Evolutionary conservation across 768 basidiomycete genomes (phyloP).

Genomic region (Podaxis sp.): DNA sequence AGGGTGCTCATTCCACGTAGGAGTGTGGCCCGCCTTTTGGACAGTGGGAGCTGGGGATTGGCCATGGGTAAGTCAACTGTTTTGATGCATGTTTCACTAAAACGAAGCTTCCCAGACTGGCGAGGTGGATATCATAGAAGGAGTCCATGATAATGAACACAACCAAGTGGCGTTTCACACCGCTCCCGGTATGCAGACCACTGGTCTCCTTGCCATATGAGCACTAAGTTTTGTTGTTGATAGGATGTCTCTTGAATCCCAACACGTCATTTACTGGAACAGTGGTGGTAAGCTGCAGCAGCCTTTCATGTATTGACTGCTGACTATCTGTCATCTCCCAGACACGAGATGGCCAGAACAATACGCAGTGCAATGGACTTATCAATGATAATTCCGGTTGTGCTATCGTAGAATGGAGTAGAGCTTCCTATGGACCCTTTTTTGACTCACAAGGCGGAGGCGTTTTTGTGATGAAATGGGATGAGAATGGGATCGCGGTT

Average conservation of each 20-base stretch:
- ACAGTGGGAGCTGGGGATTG: conserved; percentile 53
- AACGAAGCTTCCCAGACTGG: conserved; percentile 37
- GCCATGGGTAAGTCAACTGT: conserved; percentile 49
- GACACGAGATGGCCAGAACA: conserved; percentile 5
- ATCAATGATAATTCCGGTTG: conserved; percentile 66
- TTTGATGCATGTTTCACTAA: background rate
- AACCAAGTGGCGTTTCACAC: conserved; percentile 86
- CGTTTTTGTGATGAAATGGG: conserved; percentile 89
- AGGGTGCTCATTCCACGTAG: conserved; percentile 27
- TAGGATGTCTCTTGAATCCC: conserved; percentile 22
- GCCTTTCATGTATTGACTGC: background rate
- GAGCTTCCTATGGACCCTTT: conserved; percentile 76
- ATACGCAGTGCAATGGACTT: conserved; percentile 44
- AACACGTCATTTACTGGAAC: conserved; percentile 17
- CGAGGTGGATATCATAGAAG: conserved; percentile 83
- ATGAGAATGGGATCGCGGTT: conserved; percentile 68
- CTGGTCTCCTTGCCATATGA: background rate
- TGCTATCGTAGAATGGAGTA: conserved; percentile 73
- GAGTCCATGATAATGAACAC: conserved; percentile 79
- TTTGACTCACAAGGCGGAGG: conserved; percentile 82
- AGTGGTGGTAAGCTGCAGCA: background rate
- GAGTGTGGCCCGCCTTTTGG: conserved; percentile 88
- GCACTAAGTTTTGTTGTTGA: background rate
- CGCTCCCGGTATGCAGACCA: conserved; percentile 40
- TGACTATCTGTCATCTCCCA: background rate